These are phyloP conservation scores for Sarocladium kiliense DNA, from an alignment of 2,329 filamentous ascomycete genomes.

Conservation along the genomic window DNA sequence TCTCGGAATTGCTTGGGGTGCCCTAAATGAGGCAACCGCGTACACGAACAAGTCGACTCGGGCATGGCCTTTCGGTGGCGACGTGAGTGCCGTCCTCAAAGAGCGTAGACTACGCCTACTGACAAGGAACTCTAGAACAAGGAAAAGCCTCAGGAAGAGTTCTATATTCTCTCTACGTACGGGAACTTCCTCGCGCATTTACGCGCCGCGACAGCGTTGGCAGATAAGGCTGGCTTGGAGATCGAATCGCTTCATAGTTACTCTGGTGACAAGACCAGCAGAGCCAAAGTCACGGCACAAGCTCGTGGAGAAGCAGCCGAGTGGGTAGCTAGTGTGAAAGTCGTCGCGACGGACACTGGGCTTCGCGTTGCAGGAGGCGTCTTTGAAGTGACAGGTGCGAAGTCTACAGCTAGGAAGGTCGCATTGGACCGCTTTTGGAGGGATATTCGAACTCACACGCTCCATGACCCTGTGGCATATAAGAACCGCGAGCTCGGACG, in stretches of 20 bases:
- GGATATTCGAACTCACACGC: slow-evolving; percentile 58
- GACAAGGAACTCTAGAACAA: slow-evolving; percentile 36
- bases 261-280: slow-evolving; percentile 28
- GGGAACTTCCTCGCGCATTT: slow-evolving; percentile 60
- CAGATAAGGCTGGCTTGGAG: slow-evolving; percentile 48
- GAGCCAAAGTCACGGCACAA: slow-evolving; percentile 40
- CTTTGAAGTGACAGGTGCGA: slow-evolving; percentile 59
- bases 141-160: slow-evolving; percentile 53
- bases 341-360: slow-evolving; percentile 56
- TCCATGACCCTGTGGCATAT: slow-evolving; percentile 61
- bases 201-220: slow-evolving; percentile 52
- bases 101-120: slow-evolving; percentile 8
- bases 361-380: slow-evolving; percentile 54
- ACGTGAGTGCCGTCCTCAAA: slow-evolving; percentile 31
- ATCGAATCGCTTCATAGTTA: slow-evolving; percentile 41
- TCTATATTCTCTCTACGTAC: slow-evolving; percentile 60
- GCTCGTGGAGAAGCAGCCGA: slow-evolving; percentile 57
- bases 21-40: slow-evolving; percentile 46
- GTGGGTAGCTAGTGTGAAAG: slow-evolving; percentile 57
- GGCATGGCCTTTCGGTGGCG: slow-evolving; percentile 59
- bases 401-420: slow-evolving; percentile 51
- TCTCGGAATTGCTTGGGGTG: slow-evolving; percentile 56
- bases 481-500: slow-evolving; percentile 56
- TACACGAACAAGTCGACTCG: slow-evolving; percentile 55
- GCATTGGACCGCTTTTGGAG: slow-evolving; percentile 63